A percentile compares a stretch with the other conserved stretches of the same genome.
These are phyloP conservation scores for Nakaseomyces nivariensis DNA, from an alignment of 1,139 yeast species.

Conservation along the genomic window DNA sequence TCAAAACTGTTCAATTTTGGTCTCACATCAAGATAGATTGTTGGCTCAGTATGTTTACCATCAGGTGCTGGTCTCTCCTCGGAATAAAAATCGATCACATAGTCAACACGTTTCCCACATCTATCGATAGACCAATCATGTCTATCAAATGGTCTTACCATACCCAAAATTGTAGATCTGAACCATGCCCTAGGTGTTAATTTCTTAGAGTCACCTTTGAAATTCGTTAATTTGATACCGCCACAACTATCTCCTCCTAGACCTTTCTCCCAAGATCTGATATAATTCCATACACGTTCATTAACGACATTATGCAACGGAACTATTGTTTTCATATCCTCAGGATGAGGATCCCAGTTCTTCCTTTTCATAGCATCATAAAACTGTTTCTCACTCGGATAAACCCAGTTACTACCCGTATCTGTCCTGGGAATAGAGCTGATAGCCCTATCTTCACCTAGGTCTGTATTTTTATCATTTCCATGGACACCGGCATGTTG, in stretches of 20 bases:
- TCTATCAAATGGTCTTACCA: slow-evolving; percentile 80
- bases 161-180: slow-evolving; percentile 49
- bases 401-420: slow-evolving; percentile 64
- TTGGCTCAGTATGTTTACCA: slow-evolving; percentile 38
- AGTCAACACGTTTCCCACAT: slow-evolving; percentile 75
- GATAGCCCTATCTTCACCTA: slow-evolving; percentile 63
- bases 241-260: slow-evolving; percentile 64
- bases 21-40: slow-evolving; percentile 78
- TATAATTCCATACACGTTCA: slow-evolving; percentile 86
- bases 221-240: slow-evolving; percentile 74
- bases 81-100: slow-evolving; percentile 85
- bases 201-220: slow-evolving; percentile 79
- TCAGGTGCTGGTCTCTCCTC: slow-evolving; percentile 35
- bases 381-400: slow-evolving; percentile 92
- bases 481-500: slow-evolving; percentile 25
- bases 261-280: slow-evolving; percentile 68
- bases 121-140: slow-evolving; percentile 93
- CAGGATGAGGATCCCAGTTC: slow-evolving; percentile 71
- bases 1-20: slow-evolving; percentile 78
- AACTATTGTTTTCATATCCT: slow-evolving; percentile 82
- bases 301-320: slow-evolving; percentile 93
- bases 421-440: slow-evolving; percentile 81
- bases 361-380: slow-evolving; percentile 90
- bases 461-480: slow-evolving; percentile 6
- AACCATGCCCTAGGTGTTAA: slow-evolving; percentile 85